Base-by-base conservation (phyloP, 306 rosid genomes). In the Quercus ilex region DNA sequence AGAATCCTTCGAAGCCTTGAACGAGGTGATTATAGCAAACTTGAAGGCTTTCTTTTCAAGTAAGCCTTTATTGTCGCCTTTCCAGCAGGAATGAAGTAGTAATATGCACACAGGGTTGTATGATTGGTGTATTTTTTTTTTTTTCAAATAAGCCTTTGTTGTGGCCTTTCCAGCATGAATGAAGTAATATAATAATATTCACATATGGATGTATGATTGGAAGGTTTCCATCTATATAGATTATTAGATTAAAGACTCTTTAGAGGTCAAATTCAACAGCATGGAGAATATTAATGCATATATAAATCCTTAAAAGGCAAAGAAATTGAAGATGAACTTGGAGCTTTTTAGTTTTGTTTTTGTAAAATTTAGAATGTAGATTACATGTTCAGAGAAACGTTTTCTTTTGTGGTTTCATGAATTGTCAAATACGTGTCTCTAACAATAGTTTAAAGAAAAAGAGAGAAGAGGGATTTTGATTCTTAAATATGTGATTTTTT, bases 41-140 rank as follows among this genome's bases (percentile, higher is more conserved):
- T 77, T 77, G 80, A 64, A 77, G 52, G 73, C 73, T 57, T 77
- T 77, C 73, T 64, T 77, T 67, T 67, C 71, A 33, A 19, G 35
- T 33, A n/a, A 62, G 31, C 72, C 73, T 63, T 76, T 76, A 43
- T 20, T 33, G 25, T 67, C 71, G 2, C 71, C 71, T 8, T 21
- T 67, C 26, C 6, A 31, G 51, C 6, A 31, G 19, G 49, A 63
- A 65, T 65, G 70, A 30, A 30, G 69, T 62, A 62, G 6, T 3
- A 62, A 2, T 38, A 38, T 26, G 26, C 69, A 26, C 38, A 26
- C 0, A 25, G 26, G 69, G 38, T 23, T 10, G 38, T 25, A 23
- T 25, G 46, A 38, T 38, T 2, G 11, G 46, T 2, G 46, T 38
- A 0, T 57, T 77, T 33, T 33, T 33, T 33, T 33, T 33, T 63